Evolutionary conservation across 495 filamentous ascomycete genomes (phyloP), one percentile per base, ranked within the genome.

Genomic region (Neurospora sp.): DNA sequence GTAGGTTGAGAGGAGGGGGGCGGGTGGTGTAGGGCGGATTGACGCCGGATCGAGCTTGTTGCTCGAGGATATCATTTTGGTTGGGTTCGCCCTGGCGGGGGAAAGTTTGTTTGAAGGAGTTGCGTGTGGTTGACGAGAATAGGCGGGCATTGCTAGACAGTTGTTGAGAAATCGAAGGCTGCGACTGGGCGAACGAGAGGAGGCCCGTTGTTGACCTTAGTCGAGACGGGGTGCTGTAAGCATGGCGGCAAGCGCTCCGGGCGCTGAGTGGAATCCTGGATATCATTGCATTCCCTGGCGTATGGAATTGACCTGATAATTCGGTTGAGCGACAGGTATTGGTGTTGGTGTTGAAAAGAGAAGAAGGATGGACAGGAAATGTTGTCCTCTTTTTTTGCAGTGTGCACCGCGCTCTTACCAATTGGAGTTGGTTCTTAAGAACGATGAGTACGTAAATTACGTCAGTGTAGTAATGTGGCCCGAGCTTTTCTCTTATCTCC

Each of bases 1-100:
- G 88, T n/a, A 90, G 78, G 42, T 81, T 71, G 69, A 92, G 84
- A 0, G 86, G 86, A 1, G 89, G 87, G 0, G 91, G 89, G 46
- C 89, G 87, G 11, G 89, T 92, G 8, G 86, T 80, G 9, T 78
- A 70, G 0, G 90, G 91, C 0, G 88, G 88, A 81, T 92, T 93
- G 72, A 90, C 77, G 69, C 77, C 73, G 77, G 74, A 42, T 72
- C 6, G 31, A 71, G 23, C 74, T 74, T 12, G 71, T 62, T 31
- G 74, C 35, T 10, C 69, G 23, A 70, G 42, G 39, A 44, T 41
- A 5, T 40, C 41, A 11, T 38, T 31, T 0, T 54, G 18, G 20
- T 7, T 11, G 69, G 39, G 46, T 0, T 41, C 44, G 1, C 37
- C 44, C 7, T 69, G 23, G 42, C 42, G 71, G 8, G 71, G 41